Evolutionary conservation across 2,329 filamentous ascomycete genomes (phyloP), one percentile per base, ranked within the genome.

Genomic region (Penicillium sp.): DNA sequence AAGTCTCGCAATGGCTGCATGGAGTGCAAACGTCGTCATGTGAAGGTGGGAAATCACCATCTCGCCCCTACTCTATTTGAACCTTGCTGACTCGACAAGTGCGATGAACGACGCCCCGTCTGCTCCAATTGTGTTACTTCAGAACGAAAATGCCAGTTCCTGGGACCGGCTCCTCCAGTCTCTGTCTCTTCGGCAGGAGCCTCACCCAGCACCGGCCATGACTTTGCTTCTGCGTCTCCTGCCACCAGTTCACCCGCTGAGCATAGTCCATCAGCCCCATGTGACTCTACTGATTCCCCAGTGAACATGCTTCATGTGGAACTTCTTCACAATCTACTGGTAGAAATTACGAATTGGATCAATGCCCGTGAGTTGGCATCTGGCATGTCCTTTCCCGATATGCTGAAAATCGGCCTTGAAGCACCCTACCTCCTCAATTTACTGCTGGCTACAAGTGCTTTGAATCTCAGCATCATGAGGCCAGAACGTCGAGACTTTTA

Each of bases 401-500:
- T 67, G 1, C 33, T 64, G 10, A 54, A 30, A 25, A 26, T 53
- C 14, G 52, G 57, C 1, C 26, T 69, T 4, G 33, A 43, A n/a
- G 67, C 61, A 2, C 82, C 80, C 1, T 84, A 80, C 57, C 75
- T 82, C 3, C 77, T 84, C 62, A 80, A 84, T 58, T 75, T 82
- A 64, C 51, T 82, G 5, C 75, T 84, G 11, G 82, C 81, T 42
- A 64, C 81, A 51, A 75, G 80, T 13, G 80, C 82, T 4, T 71
- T 81, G 3, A 80, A 84, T 58, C 64, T 79, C 14, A 77, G 75
- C 58, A 73, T 69, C 2, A 64, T 75, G 2, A 22, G 68, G 71
- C 48, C 71, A 73, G 58, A 81, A 77, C 64, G 80, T 75, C 65
- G 62, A 55, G 52, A 61, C 30, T 52, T 71, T 61, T 71, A 71